Conservation (phyloP, 106 monocot genomes). For the Dendrobium catenatum region DNA sequence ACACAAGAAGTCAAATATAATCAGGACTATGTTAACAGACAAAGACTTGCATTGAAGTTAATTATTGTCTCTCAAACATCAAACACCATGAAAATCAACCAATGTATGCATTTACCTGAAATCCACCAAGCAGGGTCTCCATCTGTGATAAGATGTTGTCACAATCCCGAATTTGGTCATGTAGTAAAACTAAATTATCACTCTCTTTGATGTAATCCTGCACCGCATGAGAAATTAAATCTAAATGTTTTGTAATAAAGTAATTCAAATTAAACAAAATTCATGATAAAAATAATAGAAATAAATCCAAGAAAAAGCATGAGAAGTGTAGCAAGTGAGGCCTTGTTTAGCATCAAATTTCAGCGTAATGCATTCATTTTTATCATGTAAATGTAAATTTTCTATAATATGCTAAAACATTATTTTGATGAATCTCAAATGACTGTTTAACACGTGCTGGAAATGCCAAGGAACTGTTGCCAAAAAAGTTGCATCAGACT, state of each 20-base stretch:
- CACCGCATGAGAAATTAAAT: constrained; percentile 10
- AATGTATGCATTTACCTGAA: constrained; percentile 57
- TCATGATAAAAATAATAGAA: background rate
- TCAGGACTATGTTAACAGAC: background rate
- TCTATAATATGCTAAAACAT: background rate
- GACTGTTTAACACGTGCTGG: background rate
- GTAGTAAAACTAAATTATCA: constrained; percentile 83
- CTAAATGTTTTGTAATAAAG: background rate
- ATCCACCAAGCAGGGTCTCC: constrained; percentile 92
- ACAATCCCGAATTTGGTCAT: constrained; percentile 95
- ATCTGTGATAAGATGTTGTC: constrained; percentile 94
- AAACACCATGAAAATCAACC: constrained; percentile 1
- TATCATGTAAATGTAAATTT: background rate
- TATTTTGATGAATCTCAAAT: background rate
- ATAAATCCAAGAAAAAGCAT: no score
- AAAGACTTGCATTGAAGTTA: background rate
- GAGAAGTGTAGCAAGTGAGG: background rate
- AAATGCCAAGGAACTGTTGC: background rate
- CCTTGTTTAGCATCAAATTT: background rate
- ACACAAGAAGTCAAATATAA: background rate
- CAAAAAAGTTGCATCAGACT: background rate
- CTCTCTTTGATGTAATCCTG: constrained; percentile 97
- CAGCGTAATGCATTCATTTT: background rate
- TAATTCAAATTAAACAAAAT: background rate
- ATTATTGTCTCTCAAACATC: background rate